Conservation (phyloP, 2,329 filamentous ascomycete species). For the Fusarium cicatricum region DNA sequence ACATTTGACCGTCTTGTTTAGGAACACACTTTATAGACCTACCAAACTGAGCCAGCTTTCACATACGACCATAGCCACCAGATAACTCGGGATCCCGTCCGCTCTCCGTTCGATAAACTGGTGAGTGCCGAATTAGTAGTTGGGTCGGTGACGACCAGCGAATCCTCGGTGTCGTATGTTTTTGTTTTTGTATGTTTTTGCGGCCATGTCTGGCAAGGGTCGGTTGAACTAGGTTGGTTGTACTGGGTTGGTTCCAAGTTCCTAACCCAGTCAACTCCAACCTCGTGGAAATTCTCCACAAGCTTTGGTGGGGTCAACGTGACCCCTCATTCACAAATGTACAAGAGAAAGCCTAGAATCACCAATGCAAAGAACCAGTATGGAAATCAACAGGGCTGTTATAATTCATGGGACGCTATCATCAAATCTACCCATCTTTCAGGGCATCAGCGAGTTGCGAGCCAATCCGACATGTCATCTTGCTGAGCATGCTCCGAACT, state of each 20-base stretch:
- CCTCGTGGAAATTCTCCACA: no score
- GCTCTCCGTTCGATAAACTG: constrained; percentile 2
- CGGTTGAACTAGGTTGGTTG: no score
- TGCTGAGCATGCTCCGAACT: constrained; percentile 9
- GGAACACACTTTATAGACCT: no score
- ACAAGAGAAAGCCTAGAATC: not conserved
- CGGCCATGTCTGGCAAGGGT: not conserved
- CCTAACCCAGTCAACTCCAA: not conserved
- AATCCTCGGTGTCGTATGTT: constrained; percentile 1
- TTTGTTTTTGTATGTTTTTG: not conserved
- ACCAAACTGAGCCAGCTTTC: no score
- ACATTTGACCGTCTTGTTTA: no score
- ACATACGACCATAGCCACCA: not conserved
- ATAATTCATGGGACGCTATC: constrained; percentile 28
- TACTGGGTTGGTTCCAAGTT: not conserved
- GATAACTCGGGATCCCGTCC: not conserved
- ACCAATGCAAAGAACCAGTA: not conserved
- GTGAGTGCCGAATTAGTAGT: constrained; percentile 1
- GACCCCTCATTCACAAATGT: not conserved
- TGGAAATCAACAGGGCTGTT: constrained; percentile 19
- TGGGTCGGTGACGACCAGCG: not conserved
- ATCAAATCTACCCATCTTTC: constrained; percentile 32
- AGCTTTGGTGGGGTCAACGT: no score
- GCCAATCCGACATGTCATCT: constrained; percentile 7
- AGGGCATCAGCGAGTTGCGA: constrained; percentile 20